Evolutionary conservation across 2,329 filamentous ascomycete genomes (phyloP), one percentile per base, ranked within the genome.

Genomic region (Calonectria pseudoturangicola): DNA sequence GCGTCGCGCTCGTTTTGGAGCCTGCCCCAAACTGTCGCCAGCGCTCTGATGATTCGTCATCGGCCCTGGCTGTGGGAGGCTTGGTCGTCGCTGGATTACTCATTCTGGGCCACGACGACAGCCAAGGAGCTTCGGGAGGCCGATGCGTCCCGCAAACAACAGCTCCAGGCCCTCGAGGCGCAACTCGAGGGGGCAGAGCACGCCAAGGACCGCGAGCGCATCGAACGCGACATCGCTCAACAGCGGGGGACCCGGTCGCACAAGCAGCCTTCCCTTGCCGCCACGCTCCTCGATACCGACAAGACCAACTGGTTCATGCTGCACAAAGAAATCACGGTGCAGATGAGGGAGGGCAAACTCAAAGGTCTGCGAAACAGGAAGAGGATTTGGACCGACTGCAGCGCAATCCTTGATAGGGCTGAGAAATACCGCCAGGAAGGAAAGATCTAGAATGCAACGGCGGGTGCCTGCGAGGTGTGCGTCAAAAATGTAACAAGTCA

Each of bases 21-120:
- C 13, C 28, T 78, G 6, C 75, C 75, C 8, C 41, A 56, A 15
- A 13, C 54, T 0, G 25, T 76, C 0, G 71, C 77, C 21, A 68
- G 54, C 3, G 7, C 58, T 4, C 21, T 74, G 25, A 70, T 64
- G 8, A 28, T 78, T 5, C 63, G 68, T 9, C 48, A 77, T 0
- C 65, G 25, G 3, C 76, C 76, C 7, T 78, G 76, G 71, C 21
- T 77, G 1, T 78, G 71, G 2, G 76, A 78, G 41, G 71, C 74
- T 8, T 78, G 76, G 76, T 72, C 73, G 0, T 43, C 69, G 5
- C 10, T 74, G 12, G 51, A 69, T 2, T 70, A 74, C 7, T 74
- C 74, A 2, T 75, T 64, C 50, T 77, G 76, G 76, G 68, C 76
- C 4, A 74, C 76, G 0, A 76, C 41, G 3, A 73, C 73, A 12